Evolutionary conservation across 768 basidiomycete genomes (phyloP).

Genomic region (Sarcodon aspratus): DNA sequence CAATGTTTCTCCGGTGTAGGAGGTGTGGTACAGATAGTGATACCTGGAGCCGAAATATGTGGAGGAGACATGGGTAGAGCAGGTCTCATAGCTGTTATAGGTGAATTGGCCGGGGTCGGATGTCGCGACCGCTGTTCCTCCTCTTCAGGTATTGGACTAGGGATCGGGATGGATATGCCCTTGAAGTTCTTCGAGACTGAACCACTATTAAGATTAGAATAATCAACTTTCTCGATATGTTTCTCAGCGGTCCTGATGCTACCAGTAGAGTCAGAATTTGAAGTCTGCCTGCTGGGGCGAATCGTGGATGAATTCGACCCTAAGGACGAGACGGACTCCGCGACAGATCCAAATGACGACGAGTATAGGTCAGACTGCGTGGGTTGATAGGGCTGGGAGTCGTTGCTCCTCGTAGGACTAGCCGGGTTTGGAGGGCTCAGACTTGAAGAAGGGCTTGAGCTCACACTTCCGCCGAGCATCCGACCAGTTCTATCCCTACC

Average conservation of each 20-base stretch:
- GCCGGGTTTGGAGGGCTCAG: slow-evolving; percentile 25
- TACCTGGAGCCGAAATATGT: slow-evolving; percentile 1
- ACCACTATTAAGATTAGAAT: too few relatives aligned
- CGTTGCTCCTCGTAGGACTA: slow-evolving; percentile 3
- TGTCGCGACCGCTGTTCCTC: slow-evolving; percentile 28
- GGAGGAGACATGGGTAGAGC: slow-evolving; percentile 2
- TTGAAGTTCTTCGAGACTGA: neutral
- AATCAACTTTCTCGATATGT: neutral
- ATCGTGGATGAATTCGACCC: neutral
- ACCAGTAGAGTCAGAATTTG: neutral
- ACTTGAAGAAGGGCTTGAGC: slow-evolving; percentile 22
- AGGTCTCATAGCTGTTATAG: slow-evolving; percentile 24
- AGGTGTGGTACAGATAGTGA: too few relatives aligned
- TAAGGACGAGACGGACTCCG: neutral
- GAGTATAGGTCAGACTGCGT: neutral
- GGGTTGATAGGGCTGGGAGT: neutral
- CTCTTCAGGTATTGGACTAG: slow-evolving; percentile 21
- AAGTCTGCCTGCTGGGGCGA: neutral
- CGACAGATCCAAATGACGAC: neutral
- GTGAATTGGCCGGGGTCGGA: slow-evolving; percentile 58
- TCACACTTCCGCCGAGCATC: slow-evolving; percentile 26
- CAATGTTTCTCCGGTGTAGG: neutral
- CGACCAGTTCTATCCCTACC: slow-evolving; percentile 32
- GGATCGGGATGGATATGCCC: slow-evolving; percentile 6
- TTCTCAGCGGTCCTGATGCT: neutral